These are phyloP conservation scores for Canavalia gladiata DNA, from an alignment of 306 rosid species.

Conservation along the genomic window DNA sequence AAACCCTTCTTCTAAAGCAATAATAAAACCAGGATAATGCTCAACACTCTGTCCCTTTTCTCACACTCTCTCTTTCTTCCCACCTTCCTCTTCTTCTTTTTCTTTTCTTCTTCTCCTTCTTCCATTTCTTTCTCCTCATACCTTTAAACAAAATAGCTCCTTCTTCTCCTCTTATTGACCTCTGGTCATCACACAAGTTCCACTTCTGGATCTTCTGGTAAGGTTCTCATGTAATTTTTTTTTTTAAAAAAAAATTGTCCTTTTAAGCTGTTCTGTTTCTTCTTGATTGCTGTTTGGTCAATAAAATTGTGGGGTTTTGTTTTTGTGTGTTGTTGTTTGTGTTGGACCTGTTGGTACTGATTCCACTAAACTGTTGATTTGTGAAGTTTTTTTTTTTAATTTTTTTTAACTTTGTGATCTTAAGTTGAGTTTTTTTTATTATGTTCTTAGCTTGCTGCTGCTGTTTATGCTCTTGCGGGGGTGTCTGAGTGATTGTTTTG, in stretches of 20 bases:
- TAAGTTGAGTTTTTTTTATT: neutral
- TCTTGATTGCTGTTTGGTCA: neutral
- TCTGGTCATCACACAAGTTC: constrained; percentile 13
- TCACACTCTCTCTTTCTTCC: constrained; percentile 34
- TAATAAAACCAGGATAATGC: constrained; percentile 51
- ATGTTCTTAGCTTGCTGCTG: neutral
- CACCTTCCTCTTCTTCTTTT: constrained; percentile 7
- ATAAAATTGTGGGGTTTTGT: neutral
- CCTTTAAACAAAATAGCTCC: neutral
- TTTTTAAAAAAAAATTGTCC: neutral
- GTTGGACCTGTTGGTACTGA: neutral
- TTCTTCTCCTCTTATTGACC: constrained; percentile 41
- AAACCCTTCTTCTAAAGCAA: neutral
- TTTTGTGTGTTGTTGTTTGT: neutral
- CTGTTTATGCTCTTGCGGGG: neutral
- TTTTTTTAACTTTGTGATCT: neutral
- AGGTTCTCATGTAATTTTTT: neutral
- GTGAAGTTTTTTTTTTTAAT: neutral
- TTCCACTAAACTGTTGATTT: constrained; percentile 6
- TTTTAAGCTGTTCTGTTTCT: neutral
- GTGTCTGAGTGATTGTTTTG: constrained; percentile 25
- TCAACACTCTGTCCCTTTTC: constrained; percentile 28
- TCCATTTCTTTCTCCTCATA: neutral
- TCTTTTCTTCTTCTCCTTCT: neutral
- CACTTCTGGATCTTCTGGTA: constrained; percentile 51